Conservation (phyloP, 202 grass and related monocot species). For the Tripidium arundinaceum region DNA sequence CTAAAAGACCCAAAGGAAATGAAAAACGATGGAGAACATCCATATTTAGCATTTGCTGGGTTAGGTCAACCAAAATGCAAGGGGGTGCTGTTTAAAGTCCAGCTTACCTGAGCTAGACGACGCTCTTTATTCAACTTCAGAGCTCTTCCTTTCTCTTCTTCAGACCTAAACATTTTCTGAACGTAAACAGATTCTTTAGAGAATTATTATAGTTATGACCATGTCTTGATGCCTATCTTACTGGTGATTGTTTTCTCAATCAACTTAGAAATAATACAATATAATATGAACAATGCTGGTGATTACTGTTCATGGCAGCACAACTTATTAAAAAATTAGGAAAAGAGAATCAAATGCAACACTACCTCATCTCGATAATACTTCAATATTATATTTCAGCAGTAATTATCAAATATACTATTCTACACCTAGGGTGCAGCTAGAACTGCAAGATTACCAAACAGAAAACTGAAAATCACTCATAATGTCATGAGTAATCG, state of each 20-base stretch:
- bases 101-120: not conserved
- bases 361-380: not conserved
- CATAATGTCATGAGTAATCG: not conserved
- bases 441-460: not conserved
- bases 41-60: not conserved
- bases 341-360: too few relatives aligned
- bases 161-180: constrained; percentile 65
- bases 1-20: not conserved
- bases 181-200: not conserved
- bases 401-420: not conserved
- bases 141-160: constrained; percentile 69
- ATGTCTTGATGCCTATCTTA: not conserved
- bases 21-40: not conserved
- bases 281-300: not conserved
- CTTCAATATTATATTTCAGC: not conserved
- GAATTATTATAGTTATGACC: not conserved
- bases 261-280: not conserved
- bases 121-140: constrained; percentile 42
- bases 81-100: not conserved
- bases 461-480: not conserved
- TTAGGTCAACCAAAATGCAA: not conserved
- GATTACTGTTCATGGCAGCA: not conserved
- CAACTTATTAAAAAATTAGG: not conserved
- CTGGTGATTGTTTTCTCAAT: not conserved
- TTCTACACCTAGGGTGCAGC: not conserved